Conservation (phyloP, 176 grass and related monocot genomes). For the Hsuehochloa calcarea region DNA sequence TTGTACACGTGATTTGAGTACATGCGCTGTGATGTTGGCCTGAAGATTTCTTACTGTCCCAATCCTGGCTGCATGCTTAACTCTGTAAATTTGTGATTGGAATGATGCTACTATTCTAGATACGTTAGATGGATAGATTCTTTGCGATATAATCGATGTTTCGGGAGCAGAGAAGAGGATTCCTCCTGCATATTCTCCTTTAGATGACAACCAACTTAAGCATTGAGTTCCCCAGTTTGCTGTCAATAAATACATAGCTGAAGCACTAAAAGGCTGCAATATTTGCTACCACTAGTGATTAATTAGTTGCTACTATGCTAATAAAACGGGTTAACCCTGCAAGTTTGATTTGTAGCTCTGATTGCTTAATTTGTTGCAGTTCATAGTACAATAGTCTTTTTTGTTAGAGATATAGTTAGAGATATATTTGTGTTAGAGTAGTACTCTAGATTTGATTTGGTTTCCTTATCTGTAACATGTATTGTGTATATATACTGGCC, state of each 20-base stretch:
- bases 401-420: too few species aligned
- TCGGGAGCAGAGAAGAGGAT: not conserved
- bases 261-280: not conserved
- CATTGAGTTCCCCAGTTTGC: constrained; percentile 2
- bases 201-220: not conserved
- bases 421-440: too few species aligned
- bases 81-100: not conserved
- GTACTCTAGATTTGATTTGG: too few species aligned
- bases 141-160: not conserved
- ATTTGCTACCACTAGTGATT: not conserved
- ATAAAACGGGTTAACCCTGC: not conserved
- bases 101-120: not conserved
- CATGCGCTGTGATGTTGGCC: not conserved
- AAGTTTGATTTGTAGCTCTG: not conserved
- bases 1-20: not conserved
- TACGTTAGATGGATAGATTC: not conserved
- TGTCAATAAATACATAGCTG: not conserved
- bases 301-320: not conserved
- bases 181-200: not conserved
- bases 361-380: not conserved
- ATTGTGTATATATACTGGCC: too few species aligned
- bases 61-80: not conserved
- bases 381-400: not conserved
- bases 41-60: not conserved
- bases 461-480: too few species aligned